Conservation (phyloP, 768 basidiomycete genomes). For the Tremella yokohamensis region DNA sequence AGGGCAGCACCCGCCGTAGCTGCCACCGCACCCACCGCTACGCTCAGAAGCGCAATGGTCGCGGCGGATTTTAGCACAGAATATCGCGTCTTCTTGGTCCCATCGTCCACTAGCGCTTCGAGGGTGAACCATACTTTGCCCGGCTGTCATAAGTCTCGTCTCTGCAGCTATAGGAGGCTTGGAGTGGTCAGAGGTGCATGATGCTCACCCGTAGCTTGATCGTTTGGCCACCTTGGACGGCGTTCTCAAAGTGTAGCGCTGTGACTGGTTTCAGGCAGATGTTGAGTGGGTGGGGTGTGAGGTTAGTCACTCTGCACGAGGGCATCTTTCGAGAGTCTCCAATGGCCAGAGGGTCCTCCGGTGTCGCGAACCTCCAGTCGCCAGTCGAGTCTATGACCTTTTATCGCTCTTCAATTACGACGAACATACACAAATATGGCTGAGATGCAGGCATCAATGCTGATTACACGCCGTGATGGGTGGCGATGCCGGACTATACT, state of each 20-base stretch:
- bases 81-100: conserved; percentile 37
- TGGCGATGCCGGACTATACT: too few species aligned
- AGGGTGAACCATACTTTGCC: conserved; percentile 48
- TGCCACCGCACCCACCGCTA: conserved; percentile 43
- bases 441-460: too few species aligned
- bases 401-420: too few species aligned
- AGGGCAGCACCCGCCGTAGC: conserved; percentile 46
- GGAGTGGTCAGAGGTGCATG: background rate
- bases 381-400: too few species aligned
- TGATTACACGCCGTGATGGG: too few species aligned
- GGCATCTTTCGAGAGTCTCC: conserved; percentile 27
- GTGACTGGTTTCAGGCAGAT: conserved; percentile 48
- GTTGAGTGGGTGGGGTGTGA: conserved; percentile 38
- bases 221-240: conserved; percentile 35
- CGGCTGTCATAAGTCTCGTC: conserved; percentile 23
- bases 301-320: conserved; percentile 42
- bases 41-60: conserved; percentile 42
- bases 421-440: too few species aligned
- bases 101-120: conserved; percentile 44
- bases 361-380: too few species aligned
- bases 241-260: conserved; percentile 47
- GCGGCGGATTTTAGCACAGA: conserved; percentile 46
- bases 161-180: background rate
- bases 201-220: conserved; percentile 41
- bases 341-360: too few species aligned